Evolutionary conservation across 2,329 filamentous ascomycete genomes (phyloP).

Genomic region (Beauveria bassiana): DNA sequence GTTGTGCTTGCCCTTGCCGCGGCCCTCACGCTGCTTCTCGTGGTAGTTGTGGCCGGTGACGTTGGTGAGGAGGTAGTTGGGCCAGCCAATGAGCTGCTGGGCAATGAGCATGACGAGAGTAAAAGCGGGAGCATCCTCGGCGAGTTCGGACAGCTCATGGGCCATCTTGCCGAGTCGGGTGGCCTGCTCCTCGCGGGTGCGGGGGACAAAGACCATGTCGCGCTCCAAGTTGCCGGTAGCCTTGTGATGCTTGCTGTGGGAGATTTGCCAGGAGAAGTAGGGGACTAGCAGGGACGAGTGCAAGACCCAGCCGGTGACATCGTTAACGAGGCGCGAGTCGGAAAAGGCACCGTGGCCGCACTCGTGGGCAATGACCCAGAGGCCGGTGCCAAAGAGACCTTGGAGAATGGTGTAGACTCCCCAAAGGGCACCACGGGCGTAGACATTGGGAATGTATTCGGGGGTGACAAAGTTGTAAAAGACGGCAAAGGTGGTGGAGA

Average conservation of each 20-base stretch:
- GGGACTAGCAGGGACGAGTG: constrained; percentile 87
- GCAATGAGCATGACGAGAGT: constrained; percentile 66
- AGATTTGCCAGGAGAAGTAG: constrained; percentile 99
- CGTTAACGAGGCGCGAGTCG: constrained; percentile 81
- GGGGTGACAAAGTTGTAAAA: constrained; percentile 88
- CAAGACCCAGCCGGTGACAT: constrained; percentile 83
- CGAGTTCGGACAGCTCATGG: constrained; percentile 81
- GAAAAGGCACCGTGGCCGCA: constrained; percentile 97
- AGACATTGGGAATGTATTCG: constrained; percentile 65
- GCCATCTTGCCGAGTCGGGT: constrained; percentile 62
- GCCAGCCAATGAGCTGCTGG: constrained; percentile 92
- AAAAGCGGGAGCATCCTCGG: constrained; percentile 87
- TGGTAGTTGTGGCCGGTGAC: constrained; percentile 96
- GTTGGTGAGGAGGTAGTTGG: constrained; percentile 82
- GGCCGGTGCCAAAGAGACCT: constrained; percentile 84
- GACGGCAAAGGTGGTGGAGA: constrained; percentile 73
- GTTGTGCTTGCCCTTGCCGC: constrained; percentile 87
- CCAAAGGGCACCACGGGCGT: constrained; percentile 58
- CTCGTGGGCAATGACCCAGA: constrained; percentile 97
- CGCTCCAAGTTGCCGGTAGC: constrained; percentile 94
- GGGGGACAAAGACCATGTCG: constrained; percentile 98
- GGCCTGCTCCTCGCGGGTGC: constrained; percentile 77
- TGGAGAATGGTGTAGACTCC: constrained; percentile 68
- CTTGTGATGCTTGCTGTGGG: constrained; percentile 99
- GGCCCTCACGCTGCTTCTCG: constrained; percentile 82